Conservation (phyloP, 495 filamentous ascomycete genomes). For the Aspergillus kassunensis region DNA sequence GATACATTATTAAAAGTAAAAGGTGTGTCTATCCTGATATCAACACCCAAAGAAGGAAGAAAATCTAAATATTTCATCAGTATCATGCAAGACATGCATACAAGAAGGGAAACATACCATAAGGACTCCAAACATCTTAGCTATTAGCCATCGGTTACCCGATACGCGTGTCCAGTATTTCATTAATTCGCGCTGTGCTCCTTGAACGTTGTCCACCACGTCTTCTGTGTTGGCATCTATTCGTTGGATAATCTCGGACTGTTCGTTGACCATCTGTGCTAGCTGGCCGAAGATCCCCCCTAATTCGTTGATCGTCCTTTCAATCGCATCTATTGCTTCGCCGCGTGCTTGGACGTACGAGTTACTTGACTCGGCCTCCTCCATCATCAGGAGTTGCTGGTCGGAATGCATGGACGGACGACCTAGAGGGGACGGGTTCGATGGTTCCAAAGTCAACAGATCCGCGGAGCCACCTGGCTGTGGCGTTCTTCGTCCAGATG, state of each 20-base stretch:
- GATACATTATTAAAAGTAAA: constrained; percentile 34
- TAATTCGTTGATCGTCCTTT: constrained; percentile 89
- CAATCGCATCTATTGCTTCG: constrained; percentile 95
- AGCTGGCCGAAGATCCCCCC: constrained; percentile 95
- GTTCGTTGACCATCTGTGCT: constrained; percentile 96
- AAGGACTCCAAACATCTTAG: constrained; percentile 96
- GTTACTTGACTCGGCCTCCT: constrained; percentile 81
- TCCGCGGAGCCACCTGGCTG: constrained; percentile 61
- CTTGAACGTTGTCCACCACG: constrained; percentile 94
- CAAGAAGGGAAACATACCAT: constrained; percentile 57
- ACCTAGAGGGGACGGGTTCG: constrained; percentile 51
- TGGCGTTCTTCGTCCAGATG: constrained; percentile 64
- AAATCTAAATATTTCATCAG: constrained; percentile 31
- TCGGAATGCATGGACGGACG: constrained; percentile 59
- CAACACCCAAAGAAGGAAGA: constrained; percentile 59
- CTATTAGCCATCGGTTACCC: constrained; percentile 92
- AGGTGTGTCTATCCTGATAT: constrained; percentile 46
- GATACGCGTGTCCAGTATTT: constrained; percentile 96
- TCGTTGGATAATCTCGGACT: constrained; percentile 87
- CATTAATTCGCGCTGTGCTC: constrained; percentile 85
- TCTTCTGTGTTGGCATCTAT: constrained; percentile 96
- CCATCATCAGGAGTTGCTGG: constrained; percentile 90
- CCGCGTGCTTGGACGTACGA: constrained; percentile 89
- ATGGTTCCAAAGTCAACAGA: constrained; percentile 79
- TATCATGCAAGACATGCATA: background rate